These are phyloP conservation scores for Pythium utonaiense DNA, from an alignment of 352 stramenopile genomes.

Conservation along the genomic window DNA sequence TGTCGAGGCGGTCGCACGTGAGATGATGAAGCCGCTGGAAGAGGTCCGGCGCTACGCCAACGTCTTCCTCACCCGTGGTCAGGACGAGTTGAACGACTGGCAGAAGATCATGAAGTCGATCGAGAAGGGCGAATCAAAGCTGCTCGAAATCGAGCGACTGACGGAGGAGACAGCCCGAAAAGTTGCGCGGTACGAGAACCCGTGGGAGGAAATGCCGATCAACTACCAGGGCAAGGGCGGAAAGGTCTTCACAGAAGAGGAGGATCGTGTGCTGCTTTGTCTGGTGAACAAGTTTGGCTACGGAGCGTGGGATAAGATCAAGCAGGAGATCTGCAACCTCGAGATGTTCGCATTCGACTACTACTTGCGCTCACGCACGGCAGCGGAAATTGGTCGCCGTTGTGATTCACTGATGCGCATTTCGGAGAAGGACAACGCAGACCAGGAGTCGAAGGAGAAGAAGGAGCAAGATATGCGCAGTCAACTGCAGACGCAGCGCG, in stretches of 20 bases:
- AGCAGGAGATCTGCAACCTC: constrained; percentile 92
- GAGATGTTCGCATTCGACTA: constrained; percentile 97
- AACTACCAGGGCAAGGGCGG: constrained; percentile 89
- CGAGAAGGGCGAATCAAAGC: constrained; percentile 84
- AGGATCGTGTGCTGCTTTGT: constrained; percentile 96
- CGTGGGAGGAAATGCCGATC: constrained; percentile 85
- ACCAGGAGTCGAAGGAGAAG: constrained; percentile 71
- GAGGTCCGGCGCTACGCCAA: constrained; percentile 68
- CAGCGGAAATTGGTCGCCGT: constrained; percentile 93
- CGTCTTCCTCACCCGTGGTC: constrained; percentile 64
- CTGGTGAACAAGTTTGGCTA: constrained; percentile 98
- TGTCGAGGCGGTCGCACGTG: constrained; percentile 68
- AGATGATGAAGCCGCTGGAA: constrained; percentile 81
- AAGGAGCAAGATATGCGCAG: constrained; percentile 66
- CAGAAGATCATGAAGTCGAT: constrained; percentile 85
- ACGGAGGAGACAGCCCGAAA: constrained; percentile 74
- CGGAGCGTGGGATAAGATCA: constrained; percentile 95
- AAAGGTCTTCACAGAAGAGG: constrained; percentile 95
- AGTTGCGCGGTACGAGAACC: constrained; percentile 74
- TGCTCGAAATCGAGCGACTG: constrained; percentile 83
- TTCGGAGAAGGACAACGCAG: constrained; percentile 92
- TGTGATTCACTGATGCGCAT: constrained; percentile 95
- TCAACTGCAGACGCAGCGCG: constrained; percentile 62
- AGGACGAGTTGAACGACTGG: constrained; percentile 77
- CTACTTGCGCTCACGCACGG: constrained; percentile 96